These are phyloP conservation scores for Tuber umbilicatum DNA, from an alignment of 495 filamentous ascomycete genomes.

Conservation along the genomic window DNA sequence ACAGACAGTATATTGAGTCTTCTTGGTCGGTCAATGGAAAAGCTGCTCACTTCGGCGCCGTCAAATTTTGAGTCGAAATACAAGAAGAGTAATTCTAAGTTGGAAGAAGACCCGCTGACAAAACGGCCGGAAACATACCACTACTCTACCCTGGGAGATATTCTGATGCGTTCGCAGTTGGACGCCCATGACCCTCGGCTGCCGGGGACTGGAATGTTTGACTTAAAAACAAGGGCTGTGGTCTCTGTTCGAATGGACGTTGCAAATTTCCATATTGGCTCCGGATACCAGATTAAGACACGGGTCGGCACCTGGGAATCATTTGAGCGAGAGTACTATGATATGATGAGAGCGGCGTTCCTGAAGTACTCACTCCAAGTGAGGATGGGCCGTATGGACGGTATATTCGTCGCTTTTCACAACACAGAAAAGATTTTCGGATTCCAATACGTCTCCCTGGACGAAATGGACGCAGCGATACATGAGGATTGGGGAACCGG, in stretches of 20 bases:
- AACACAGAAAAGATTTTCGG: constrained; percentile 94
- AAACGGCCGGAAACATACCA: constrained; percentile 69
- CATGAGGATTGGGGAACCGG: constrained; percentile 61
- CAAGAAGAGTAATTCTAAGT: constrained; percentile 55
- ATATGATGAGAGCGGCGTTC: constrained; percentile 93
- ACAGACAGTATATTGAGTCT: constrained; percentile 76
- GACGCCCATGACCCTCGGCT: constrained; percentile 83
- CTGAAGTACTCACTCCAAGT: constrained; percentile 96
- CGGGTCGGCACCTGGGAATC: constrained; percentile 73
- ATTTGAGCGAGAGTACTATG: constrained; percentile 90
- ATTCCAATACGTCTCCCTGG: constrained; percentile 83
- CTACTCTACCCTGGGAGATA: constrained; percentile 80
- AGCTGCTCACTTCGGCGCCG: constrained; percentile 75
- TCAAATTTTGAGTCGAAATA: constrained; percentile 81
- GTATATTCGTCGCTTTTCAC: constrained; percentile 97
- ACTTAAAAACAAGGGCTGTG: constrained; percentile 91
- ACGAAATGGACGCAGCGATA: constrained; percentile 78
- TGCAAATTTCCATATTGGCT: constrained; percentile 60
- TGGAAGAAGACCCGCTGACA: constrained; percentile 58
- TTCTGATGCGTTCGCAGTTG: constrained; percentile 91
- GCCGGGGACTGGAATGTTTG: constrained; percentile 91
- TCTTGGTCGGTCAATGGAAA: constrained; percentile 93
- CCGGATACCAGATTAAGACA: constrained; percentile 78
- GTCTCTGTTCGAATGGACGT: constrained; percentile 82
- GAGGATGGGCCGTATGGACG: constrained; percentile 94